Conservation (phyloP, 2,329 filamentous ascomycete genomes). For the Aspergillus clavatus region DNA sequence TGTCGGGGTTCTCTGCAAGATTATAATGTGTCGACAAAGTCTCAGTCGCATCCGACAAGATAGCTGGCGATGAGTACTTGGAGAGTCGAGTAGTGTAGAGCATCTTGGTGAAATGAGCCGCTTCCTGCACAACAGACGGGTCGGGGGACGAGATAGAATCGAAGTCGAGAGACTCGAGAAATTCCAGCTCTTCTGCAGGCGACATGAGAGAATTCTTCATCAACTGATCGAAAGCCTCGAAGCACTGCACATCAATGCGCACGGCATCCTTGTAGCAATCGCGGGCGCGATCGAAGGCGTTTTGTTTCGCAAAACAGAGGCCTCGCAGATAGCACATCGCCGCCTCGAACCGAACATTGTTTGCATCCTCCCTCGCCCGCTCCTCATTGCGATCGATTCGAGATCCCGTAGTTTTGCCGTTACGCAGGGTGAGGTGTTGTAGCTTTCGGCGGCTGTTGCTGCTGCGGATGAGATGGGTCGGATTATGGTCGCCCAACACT, state of each 20-base stretch:
- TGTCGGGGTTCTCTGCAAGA: slow-evolving; percentile 77
- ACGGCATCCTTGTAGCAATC: slow-evolving; percentile 98
- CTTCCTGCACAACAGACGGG: slow-evolving; percentile 69
- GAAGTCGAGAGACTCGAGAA: slow-evolving; percentile 84
- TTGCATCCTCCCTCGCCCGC: slow-evolving; percentile 63
- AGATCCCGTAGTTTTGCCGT: slow-evolving; percentile 43
- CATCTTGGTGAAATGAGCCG: slow-evolving; percentile 89
- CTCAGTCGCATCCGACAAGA: slow-evolving; percentile 81
- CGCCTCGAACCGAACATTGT: slow-evolving; percentile 81
- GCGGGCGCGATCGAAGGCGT: slow-evolving; percentile 93
- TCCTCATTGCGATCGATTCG: slow-evolving; percentile 56
- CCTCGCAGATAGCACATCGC: slow-evolving; percentile 96
- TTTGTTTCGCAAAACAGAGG: slow-evolving; percentile 92
- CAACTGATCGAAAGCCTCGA: slow-evolving; percentile 95
- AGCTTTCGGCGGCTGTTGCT: slow-evolving; percentile 65
- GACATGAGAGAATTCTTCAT: slow-evolving; percentile 94
- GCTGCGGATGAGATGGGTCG: slow-evolving; percentile 76
- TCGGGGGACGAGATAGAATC: slow-evolving; percentile 70
- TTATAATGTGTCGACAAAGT: slow-evolving; percentile 92
- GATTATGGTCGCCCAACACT: slow-evolving; percentile 86
- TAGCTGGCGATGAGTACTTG: slow-evolving; percentile 83
- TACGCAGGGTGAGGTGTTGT: slow-evolving; percentile 54
- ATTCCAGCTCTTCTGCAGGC: slow-evolving; percentile 83
- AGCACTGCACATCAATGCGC: slow-evolving; percentile 94
- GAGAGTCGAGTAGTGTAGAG: slow-evolving; percentile 93